Evolutionary conservation across 345 rosid species (phyloP).

Genomic region (Rhodamnia argentea): DNA sequence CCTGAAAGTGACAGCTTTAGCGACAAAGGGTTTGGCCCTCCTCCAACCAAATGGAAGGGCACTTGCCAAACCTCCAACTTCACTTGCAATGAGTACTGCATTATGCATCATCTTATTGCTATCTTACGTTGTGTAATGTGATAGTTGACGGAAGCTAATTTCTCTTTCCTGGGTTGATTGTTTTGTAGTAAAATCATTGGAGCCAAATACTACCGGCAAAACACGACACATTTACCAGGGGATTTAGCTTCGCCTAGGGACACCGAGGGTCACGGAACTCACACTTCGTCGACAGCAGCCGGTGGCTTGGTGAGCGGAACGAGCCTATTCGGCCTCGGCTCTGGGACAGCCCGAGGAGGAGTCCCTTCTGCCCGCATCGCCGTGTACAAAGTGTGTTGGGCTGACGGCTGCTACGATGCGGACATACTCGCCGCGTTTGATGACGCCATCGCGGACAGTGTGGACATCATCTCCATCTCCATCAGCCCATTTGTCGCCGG

Average conservation of each 20-base stretch:
- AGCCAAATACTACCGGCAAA: neutral
- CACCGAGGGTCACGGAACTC: slow-evolving; percentile 14
- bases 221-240: neutral
- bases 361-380: slow-evolving; percentile 23
- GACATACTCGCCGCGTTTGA: slow-evolving; percentile 32
- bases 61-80: slow-evolving; percentile 25
- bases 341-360: slow-evolving; percentile 26
- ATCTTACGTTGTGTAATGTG: neutral
- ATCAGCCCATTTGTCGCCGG: neutral
- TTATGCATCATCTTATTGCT: no score
- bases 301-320: slow-evolving; percentile 9
- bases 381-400: slow-evolving; percentile 28
- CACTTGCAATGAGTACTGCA: slow-evolving; percentile 48
- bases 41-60: slow-evolving; percentile 19
- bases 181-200: neutral
- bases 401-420: slow-evolving; percentile 7
- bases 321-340: slow-evolving; percentile 11
- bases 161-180: neutral
- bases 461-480: slow-evolving; percentile 10
- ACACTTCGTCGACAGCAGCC: slow-evolving; percentile 24
- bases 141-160: neutral
- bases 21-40: slow-evolving; percentile 9
- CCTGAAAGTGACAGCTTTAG: slow-evolving; percentile 17
- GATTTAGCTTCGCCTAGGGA: slow-evolving; percentile 13
- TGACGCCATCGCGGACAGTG: slow-evolving; percentile 30